phyloP scores from a whole-genome alignment of 176 grass and related monocot genomes.

The Rhipidocladum racemiflorum region DNA sequence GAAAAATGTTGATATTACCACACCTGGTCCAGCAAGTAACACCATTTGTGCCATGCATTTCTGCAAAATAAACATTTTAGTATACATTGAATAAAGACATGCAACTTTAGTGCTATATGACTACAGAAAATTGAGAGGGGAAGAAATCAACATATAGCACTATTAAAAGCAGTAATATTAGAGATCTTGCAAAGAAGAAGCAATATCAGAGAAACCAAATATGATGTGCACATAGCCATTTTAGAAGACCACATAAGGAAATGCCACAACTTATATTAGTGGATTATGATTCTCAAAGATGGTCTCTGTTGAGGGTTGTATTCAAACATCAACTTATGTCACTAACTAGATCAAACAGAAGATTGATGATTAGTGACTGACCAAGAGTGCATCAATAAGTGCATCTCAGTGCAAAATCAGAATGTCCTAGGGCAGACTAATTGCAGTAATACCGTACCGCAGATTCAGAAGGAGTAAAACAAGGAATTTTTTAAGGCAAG shows the following conservation, averaged over 20 bases:
- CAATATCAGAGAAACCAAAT: background rate
- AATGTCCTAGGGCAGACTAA: background rate
- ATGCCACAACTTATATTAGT: background rate
- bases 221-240: background rate
- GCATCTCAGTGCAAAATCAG: background rate
- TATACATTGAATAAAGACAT: background rate
- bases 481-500: background rate
- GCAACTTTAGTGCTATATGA: background rate
- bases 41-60: conserved; percentile 93
- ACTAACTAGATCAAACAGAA: background rate
- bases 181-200: too few relatives aligned
- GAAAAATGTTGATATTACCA: conserved; percentile 72
- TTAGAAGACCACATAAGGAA: background rate
- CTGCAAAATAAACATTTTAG: conserved; percentile 35
- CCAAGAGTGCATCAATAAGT: background rate
- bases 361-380: background rate
- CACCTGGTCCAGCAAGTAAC: conserved; percentile 85
- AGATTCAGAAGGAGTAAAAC: background rate
- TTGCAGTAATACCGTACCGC: background rate
- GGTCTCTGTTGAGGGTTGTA: background rate
- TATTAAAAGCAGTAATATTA: background rate
- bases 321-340: background rate
- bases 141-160: background rate
- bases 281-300: background rate
- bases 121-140: background rate